phyloP scores from a whole-genome alignment of 371 early-diverging fungal species.

The Saksenaea oblongispora region DNA sequence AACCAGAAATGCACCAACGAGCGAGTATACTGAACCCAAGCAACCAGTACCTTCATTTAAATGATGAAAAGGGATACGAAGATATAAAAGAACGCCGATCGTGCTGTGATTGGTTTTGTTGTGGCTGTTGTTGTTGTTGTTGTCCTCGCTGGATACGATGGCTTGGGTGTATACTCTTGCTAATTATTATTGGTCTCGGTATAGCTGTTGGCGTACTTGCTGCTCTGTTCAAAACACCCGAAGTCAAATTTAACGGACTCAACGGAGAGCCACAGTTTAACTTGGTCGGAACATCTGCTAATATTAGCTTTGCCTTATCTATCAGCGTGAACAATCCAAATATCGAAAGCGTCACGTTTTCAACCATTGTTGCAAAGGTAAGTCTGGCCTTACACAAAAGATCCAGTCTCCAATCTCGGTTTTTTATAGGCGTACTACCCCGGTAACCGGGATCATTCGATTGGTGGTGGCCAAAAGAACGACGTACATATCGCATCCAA shows the following conservation, averaged over 20 bases:
- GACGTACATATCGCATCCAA: constrained; percentile 50
- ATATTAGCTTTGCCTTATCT: constrained; percentile 31
- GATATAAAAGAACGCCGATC: constrained; percentile 19
- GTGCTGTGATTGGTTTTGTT: constrained; percentile 46
- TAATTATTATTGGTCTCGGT: constrained; percentile 37
- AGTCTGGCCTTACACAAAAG: too few species aligned
- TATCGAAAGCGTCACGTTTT: constrained; percentile 57
- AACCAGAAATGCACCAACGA: neutral
- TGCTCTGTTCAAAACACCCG: constrained; percentile 40
- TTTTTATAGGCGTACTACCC: constrained; percentile 54
- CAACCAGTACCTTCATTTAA: neutral
- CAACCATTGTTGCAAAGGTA: constrained; percentile 55
- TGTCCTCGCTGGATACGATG: constrained; percentile 50
- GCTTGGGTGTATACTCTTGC: constrained; percentile 28
- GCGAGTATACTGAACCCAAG: neutral
- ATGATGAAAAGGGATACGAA: neutral
- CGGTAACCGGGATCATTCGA: constrained; percentile 26
- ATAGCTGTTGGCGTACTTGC: constrained; percentile 44
- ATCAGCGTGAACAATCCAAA: constrained; percentile 60
- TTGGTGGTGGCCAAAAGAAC: constrained; percentile 52
- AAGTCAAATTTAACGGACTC: constrained; percentile 36
- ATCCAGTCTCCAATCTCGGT: neutral
- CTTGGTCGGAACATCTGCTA: constrained; percentile 19
- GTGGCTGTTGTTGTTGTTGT: constrained; percentile 51
- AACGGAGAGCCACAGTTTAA: constrained; percentile 29